Conservation (phyloP, 805 yeast genomes). For the Wickerhamiella shivajii region DNA sequence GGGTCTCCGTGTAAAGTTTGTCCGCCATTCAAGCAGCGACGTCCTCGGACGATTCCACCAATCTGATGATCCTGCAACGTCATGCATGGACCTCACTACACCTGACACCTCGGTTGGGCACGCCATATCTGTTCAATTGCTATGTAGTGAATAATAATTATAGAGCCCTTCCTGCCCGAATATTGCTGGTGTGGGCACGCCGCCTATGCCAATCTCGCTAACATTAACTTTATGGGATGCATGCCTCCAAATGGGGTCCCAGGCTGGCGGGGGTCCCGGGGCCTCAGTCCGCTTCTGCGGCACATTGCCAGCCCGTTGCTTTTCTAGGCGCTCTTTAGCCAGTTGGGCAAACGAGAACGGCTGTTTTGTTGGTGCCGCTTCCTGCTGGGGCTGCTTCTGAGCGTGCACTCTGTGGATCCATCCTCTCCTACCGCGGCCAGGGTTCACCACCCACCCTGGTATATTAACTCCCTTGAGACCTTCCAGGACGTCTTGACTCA, state of each 20-base stretch:
- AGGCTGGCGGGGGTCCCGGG: slow-evolving; percentile 12
- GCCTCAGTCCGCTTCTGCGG: slow-evolving; percentile 5
- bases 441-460: slow-evolving; percentile 26
- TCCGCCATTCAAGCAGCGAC: too few relatives aligned
- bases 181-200: slow-evolving; percentile 14
- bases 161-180: slow-evolving; percentile 13
- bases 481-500: slow-evolving; percentile 23
- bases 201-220: slow-evolving; percentile 23
- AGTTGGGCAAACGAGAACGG: slow-evolving; percentile 19
- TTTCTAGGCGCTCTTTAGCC: slow-evolving; percentile 18
- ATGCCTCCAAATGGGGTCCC: slow-evolving; percentile 20
- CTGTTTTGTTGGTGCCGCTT: background rate
- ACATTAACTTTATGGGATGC: slow-evolving; percentile 26
- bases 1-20: too few relatives aligned
- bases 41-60: too few relatives aligned
- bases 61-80: too few relatives aligned
- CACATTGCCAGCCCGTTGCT: slow-evolving; percentile 5
- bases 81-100: too few relatives aligned
- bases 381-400: slow-evolving; percentile 1
- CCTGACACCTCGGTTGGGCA: too few relatives aligned
- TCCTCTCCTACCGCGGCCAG: slow-evolving; percentile 56
- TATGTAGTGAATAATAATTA: slow-evolving; percentile 11
- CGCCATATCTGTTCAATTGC: slow-evolving; percentile 4
- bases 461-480: slow-evolving; percentile 20
- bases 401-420: slow-evolving; percentile 42